Percentiles rank a stretch among this genome's conserved stretches.
Evolutionary conservation across 345 rosid genomes (phyloP).

Genomic region (sweet orange (Citrus sinensis)): DNA sequence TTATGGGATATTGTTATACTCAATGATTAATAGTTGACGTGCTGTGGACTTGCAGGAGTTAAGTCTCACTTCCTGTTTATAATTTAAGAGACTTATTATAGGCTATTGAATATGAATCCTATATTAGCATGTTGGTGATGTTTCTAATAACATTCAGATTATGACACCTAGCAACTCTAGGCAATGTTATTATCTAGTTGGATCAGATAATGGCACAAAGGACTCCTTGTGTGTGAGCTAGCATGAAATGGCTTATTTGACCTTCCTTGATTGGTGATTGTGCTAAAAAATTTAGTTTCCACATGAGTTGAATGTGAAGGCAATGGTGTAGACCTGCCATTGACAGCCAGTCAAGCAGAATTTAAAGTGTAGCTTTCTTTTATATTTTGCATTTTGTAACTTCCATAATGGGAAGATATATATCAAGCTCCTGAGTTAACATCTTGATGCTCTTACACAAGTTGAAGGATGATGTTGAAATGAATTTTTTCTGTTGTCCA

Average conservation of each 20-base stretch:
- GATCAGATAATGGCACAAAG: neutral
- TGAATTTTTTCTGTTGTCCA: neutral
- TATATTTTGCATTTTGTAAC: neutral
- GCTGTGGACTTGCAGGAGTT: neutral
- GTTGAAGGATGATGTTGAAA: neutral
- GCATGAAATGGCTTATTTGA: neutral
- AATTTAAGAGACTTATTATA: neutral
- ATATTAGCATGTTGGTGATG: neutral
- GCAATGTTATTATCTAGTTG: neutral
- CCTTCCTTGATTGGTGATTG: neutral
- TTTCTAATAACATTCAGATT: neutral
- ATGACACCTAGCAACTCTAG: neutral
- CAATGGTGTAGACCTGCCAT: neutral
- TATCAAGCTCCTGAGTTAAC: neutral
- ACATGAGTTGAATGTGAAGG: neutral
- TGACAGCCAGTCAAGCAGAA: neutral
- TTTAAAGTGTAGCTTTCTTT: neutral
- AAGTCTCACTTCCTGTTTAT: neutral
- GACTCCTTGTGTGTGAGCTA: neutral
- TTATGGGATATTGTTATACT: neutral
- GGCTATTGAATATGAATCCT: neutral
- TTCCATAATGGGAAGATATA: neutral
- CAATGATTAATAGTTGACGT: neutral
- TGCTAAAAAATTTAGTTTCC: neutral
- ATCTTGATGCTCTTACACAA: neutral